These are phyloP conservation scores for Capronia epimyces DNA, from an alignment of 2,329 filamentous ascomycete species.

Conservation along the genomic window DNA sequence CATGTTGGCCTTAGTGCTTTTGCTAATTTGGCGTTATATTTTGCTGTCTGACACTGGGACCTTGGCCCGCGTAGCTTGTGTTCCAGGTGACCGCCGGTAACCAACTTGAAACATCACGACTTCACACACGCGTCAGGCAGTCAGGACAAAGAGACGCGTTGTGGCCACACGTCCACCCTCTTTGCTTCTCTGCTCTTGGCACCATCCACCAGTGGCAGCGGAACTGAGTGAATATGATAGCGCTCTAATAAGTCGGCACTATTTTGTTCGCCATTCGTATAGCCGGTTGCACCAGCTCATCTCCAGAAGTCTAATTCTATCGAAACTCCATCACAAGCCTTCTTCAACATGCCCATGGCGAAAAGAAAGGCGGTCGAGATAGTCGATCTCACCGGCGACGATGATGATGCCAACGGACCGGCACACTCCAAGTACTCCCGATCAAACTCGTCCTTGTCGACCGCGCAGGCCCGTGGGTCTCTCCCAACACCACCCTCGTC, in stretches of 20 bases:
- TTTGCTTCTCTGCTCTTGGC: too few species aligned
- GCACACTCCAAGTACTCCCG: slow-evolving; percentile 7
- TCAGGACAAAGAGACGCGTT: neutral
- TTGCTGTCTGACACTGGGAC: neutral
- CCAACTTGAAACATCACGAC: neutral
- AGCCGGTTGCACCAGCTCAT: too few species aligned
- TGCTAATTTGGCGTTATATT: neutral
- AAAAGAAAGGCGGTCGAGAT: slow-evolving; percentile 15
- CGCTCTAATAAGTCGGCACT: too few species aligned
- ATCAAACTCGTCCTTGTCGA: slow-evolving; percentile 7
- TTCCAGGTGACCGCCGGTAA: too few species aligned
- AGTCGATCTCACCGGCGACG: slow-evolving; percentile 22
- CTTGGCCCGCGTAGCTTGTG: too few species aligned
- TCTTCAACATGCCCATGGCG: slow-evolving; percentile 5
- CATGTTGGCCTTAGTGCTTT: too few species aligned
- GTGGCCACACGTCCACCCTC: too few species aligned
- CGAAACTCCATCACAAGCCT: neutral
- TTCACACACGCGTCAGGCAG: slow-evolving; percentile 4
- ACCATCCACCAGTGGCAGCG: too few species aligned
- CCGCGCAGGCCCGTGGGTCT: slow-evolving; percentile 9
- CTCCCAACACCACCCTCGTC: slow-evolving; percentile 23
- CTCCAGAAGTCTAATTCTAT: neutral
- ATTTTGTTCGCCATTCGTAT: too few species aligned
- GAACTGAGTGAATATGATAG: too few species aligned
- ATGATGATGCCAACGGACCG: neutral